Evolutionary conservation across 176 grass and related monocot species (phyloP), one percentile per base, ranked within the genome.

Genomic region (Carex parvula): DNA sequence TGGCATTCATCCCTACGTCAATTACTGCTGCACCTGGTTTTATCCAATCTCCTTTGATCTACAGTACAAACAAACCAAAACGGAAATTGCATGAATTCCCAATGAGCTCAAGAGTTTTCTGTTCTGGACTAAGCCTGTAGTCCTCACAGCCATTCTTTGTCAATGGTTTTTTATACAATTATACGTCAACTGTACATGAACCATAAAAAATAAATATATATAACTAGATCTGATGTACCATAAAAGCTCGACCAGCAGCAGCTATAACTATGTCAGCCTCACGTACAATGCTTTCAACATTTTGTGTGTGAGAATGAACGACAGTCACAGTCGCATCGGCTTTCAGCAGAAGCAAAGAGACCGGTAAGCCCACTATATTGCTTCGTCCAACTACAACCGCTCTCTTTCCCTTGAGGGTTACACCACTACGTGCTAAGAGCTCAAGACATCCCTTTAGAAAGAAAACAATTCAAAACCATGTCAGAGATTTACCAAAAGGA

Each of bases 1-100:
- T 42, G 11, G 95, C 92, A 48, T 98, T 98, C 0, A 89, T 98
- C 29, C 92, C 95, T 10, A 95, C 95, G 20, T 98, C 92, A 0
- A 98, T 93, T 3, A 98, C 92, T 0, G 92, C 95, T 24, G 95
- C 95, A 6, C 92, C 95, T 55, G 95, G 92, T 60, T 98, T 98
- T 73, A 98, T 94, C 95, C 95, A 98, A 22, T 91, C 92, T 52
- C 95, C 95, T 79, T 98, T 94, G 78, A 98, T 98, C 95, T 98
- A 86, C 21, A 30, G 67, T 59, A 33, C 48, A 88, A 65, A 65
- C 41, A 76, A 76, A 48, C 68, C 70, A 52, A 73, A 73, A 73
- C 42, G 22, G 53, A 3, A 20, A 75, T n/a, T 37, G 10, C 6
- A 78, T 12, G 0, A 42, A 71, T 21, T 20, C 3, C 68, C 15